These are phyloP conservation scores for Globisporangium viniferum DNA, from an alignment of 352 stramenopile species.

Conservation along the genomic window DNA sequence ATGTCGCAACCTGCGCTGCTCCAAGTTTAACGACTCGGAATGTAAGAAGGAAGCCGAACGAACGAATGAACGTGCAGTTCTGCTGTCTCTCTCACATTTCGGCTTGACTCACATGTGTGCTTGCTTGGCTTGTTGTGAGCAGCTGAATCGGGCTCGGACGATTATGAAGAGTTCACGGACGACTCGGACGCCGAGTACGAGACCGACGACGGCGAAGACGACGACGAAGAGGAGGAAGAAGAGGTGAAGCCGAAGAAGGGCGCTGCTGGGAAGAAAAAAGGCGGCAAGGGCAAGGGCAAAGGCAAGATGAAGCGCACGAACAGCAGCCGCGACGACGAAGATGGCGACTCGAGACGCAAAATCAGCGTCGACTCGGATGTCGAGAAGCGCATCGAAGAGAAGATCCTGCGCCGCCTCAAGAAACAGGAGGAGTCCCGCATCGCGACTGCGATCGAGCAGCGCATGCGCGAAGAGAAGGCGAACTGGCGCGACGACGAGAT, in stretches of 20 bases:
- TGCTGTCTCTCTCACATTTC: background rate
- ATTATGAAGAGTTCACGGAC: conserved; percentile 50
- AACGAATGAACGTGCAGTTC: background rate
- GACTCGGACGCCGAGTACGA: conserved; percentile 70
- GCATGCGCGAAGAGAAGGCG: conserved; percentile 82
- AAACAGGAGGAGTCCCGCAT: conserved; percentile 88
- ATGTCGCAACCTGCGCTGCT: conserved; percentile 82
- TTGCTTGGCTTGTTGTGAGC: background rate
- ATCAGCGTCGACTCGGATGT: conserved; percentile 73
- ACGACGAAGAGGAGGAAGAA: conserved; percentile 63
- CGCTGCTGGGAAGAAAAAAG: conserved; percentile 42
- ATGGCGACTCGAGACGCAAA: conserved; percentile 36
- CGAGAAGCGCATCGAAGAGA: conserved; percentile 85
- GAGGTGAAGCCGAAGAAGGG: conserved; percentile 67
- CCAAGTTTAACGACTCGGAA: conserved; percentile 88
- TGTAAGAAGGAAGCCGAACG: conserved; percentile 32
- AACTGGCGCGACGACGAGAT: conserved; percentile 87
- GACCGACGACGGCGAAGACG: conserved; percentile 52
- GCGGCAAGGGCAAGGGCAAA: conserved; percentile 24
- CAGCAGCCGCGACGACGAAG: conserved; percentile 43
- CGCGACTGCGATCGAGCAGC: conserved; percentile 74
- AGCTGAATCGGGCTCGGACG: conserved; percentile 78
- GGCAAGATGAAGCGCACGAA: conserved; percentile 43
- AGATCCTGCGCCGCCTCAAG: conserved; percentile 82
- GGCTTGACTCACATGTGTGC: background rate